These are phyloP conservation scores for Serendipita vermifera DNA, from an alignment of 768 basidiomycete genomes.

Conservation along the genomic window DNA sequence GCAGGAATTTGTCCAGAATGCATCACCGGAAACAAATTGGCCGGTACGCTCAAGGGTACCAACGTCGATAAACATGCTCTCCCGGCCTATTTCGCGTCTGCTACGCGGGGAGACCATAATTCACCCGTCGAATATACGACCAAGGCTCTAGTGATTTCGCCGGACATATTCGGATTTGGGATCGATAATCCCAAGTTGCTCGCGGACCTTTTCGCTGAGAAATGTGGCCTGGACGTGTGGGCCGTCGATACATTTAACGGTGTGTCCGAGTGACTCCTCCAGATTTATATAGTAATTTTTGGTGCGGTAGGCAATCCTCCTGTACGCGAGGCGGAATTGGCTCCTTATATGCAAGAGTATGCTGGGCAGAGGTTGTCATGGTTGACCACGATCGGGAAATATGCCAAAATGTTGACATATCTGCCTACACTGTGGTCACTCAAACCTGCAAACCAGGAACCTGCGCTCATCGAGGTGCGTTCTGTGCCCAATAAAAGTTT, in stretches of 20 bases:
- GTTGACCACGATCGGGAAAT: background rate
- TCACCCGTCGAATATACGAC: too few relatives aligned
- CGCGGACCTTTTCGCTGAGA: background rate
- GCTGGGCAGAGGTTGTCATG: background rate
- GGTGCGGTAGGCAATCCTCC: background rate
- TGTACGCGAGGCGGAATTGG: background rate
- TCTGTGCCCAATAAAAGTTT: background rate
- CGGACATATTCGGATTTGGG: background rate
- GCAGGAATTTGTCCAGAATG: too few relatives aligned
- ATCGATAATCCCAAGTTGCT: background rate
- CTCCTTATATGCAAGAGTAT: background rate
- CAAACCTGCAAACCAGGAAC: background rate
- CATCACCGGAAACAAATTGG: too few relatives aligned
- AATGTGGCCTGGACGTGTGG: conserved; percentile 1
- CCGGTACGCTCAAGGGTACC: too few relatives aligned
- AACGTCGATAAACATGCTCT: too few relatives aligned
- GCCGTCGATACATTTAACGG: background rate
- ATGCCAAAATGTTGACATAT: background rate
- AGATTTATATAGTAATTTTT: too few relatives aligned
- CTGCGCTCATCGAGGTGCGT: background rate
- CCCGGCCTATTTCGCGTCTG: too few relatives aligned
- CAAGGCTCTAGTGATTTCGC: background rate
- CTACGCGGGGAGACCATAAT: too few relatives aligned
- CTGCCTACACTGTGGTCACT: background rate
- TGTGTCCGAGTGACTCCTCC: background rate